Percentiles rank a stretch among this genome's conserved stretches.
Conservation (phyloP, 2,329 filamentous ascomycete genomes). For the Talaromyces sp. region DNA sequence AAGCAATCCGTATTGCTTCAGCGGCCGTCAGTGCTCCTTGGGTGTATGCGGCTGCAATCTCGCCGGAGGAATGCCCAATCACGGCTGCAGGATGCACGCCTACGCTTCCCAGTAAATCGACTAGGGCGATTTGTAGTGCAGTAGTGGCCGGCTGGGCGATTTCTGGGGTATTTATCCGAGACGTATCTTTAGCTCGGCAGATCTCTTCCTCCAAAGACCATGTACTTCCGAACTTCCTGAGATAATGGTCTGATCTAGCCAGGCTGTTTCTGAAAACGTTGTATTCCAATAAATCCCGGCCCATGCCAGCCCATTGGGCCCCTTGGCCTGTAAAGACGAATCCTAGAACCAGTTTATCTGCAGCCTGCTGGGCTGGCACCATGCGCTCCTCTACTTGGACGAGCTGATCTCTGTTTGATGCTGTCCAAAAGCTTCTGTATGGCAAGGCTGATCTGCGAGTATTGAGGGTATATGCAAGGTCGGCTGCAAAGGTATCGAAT, state of each 20-base stretch:
- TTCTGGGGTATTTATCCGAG: constrained; percentile 3
- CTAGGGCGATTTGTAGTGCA: constrained; percentile 17
- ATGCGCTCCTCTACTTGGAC: not conserved
- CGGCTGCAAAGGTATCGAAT: not conserved
- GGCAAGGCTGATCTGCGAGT: not conserved
- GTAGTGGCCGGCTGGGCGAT: constrained; percentile 18
- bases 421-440: not conserved
- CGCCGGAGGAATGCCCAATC: constrained; percentile 45
- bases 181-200: not conserved
- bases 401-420: not conserved
- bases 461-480: not conserved
- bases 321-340: constrained; percentile 37
- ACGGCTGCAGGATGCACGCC: constrained; percentile 29
- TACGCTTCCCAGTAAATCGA: constrained; percentile 17
- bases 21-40: constrained; percentile 33
- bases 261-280: not conserved
- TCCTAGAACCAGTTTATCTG: constrained; percentile 6
- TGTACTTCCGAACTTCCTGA: not conserved
- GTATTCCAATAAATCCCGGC: constrained; percentile 18
- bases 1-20: constrained; percentile 37
- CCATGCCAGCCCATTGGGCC: constrained; percentile 31
- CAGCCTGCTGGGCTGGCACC: not conserved
- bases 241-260: not conserved
- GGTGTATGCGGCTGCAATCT: constrained; percentile 45
- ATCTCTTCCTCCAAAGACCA: constrained; percentile 2